Conservation (phyloP, 1,139 yeast species). For the Hanseniaspora gamundiae region DNA sequence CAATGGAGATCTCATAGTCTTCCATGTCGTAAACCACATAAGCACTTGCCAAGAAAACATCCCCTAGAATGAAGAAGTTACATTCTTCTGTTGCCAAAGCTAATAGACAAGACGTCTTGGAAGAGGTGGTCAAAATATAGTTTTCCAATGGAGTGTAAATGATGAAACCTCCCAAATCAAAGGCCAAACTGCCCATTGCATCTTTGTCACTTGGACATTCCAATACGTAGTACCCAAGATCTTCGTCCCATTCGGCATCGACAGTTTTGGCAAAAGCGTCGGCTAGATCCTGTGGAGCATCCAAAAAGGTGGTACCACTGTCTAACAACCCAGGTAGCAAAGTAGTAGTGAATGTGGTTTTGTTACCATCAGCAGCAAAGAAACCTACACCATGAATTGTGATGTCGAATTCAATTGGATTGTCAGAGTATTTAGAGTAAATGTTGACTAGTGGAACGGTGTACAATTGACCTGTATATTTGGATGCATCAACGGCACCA, state of each 20-base stretch:
- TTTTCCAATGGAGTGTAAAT: slow-evolving; percentile 36
- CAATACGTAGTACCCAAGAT: slow-evolving; percentile 26
- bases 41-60: too few species aligned
- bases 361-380: slow-evolving; percentile 18
- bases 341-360: slow-evolving; percentile 18
- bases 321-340: slow-evolving; percentile 32
- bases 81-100: too few species aligned
- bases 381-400: slow-evolving; percentile 29
- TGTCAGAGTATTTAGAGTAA: slow-evolving; percentile 16
- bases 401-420: slow-evolving; percentile 33
- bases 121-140: slow-evolving; percentile 23
- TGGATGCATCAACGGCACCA: slow-evolving; percentile 47
- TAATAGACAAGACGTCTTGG: too few species aligned
- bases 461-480: slow-evolving; percentile 35
- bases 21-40: slow-evolving; percentile 56
- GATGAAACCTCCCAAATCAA: slow-evolving; percentile 41
- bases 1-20: slow-evolving; percentile 49
- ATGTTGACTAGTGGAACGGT: slow-evolving; percentile 35
- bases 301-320: slow-evolving; percentile 45
- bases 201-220: slow-evolving; percentile 21
- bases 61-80: too few species aligned
- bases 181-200: slow-evolving; percentile 22
- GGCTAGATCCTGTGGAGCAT: slow-evolving; percentile 34
- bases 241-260: slow-evolving; percentile 27
- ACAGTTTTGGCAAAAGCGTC: slow-evolving; percentile 27